Base-by-base conservation (phyloP, 176 grass and related monocot genomes). In the Tillandsia fasciculata region DNA sequence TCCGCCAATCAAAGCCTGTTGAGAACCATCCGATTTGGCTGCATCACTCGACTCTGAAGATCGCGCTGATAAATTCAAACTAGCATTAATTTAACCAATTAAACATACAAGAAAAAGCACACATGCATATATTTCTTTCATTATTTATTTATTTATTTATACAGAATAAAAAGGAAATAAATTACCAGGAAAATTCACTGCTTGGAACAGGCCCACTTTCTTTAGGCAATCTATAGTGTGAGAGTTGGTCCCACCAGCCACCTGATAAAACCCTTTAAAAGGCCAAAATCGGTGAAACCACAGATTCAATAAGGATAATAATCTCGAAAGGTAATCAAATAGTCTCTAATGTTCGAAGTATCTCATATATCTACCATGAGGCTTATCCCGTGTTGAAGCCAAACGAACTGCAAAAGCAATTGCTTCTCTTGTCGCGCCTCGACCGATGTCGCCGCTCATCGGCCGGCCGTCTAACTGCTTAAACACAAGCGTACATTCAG, bases 361-460 rank as follows among this genome's bases (percentile, higher is more conserved):
- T 64, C 67, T 23, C 13, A 12, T 58, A 67, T 63, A 57, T 76
- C 53, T 92, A 96, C 93, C 88, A 83, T 69, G 78, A 81, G 93
- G 83, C 53, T 87, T 90, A 65, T 87, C 73, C 67, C 12, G 11
- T 56, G 64, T 28, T 74, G 86, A 86, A 73, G 81, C 66, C 78
- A 97, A 72, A 82, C 73, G 67, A 79, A 87, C 24, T 50, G 89
- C 93, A 92, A 87, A 97, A 64, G 74, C 81, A 77, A 97, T 64
- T 9, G 86, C 83, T 74, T 97, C 86, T 72, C 73, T 92, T 74
- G 89, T 97, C 85, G 93, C 86, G 71, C 93, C 89, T 79, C 72
- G 76, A 67, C 89, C 84, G 56, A 97, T 92, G 74, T 97, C 93
- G 12, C 93, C 93, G 65, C 89, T 90, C 89, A 97, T 92, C 12